Base-by-base conservation (phyloP, 1,284 basidiomycete genomes). In the Ganoderma multipileum region DNA sequence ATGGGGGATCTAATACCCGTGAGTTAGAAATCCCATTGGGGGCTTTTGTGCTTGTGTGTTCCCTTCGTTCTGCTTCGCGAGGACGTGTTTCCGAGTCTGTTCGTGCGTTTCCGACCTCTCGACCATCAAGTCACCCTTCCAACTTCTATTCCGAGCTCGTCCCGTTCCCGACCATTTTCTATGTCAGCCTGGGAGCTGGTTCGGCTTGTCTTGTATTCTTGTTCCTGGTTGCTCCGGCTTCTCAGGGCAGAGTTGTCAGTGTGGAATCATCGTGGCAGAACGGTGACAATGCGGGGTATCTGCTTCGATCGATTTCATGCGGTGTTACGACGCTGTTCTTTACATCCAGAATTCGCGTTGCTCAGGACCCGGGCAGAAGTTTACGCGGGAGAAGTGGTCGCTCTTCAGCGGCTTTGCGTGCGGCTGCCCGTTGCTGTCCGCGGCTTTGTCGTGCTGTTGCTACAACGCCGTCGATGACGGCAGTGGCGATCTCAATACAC, bases 1-100 rank as follows among this genome's bases (percentile, higher is more conserved):
- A 68, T 72, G 75, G 72, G 72, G 75, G 72, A 75, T 75, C 72
- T 76, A 76, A 76, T 76, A 76, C 75, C 75, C 74, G 71, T 74
- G 74, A 72, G 74, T 64, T 74, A 72, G 71, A 75, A 64, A 65
- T 65, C 44, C 63, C 39, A 28, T 44, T 26, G 50, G 33, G 54
- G n/a, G 20, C 38, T 23, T 36, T 42, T 60, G 58, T 60, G 38
- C 23, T 60, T 41, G 14, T 54, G 54, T 59, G 38, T 23, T 54
- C 58, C 23, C 23, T 47, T 33, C 64, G 52, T 65, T 39, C 16
- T 52, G 33, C 38, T 36, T 33, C 36, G 36, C 42, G 18, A 23
- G 47, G 23, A 14, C 47, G 47, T 26, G 47, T 42, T 42, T 42
- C 41, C 14, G 50, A 54, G 50, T 26, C 9, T 9, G 23, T 23